Conservation (phyloP, 352 stramenopile species). For the Phytophthora pseudosyringae region DNA sequence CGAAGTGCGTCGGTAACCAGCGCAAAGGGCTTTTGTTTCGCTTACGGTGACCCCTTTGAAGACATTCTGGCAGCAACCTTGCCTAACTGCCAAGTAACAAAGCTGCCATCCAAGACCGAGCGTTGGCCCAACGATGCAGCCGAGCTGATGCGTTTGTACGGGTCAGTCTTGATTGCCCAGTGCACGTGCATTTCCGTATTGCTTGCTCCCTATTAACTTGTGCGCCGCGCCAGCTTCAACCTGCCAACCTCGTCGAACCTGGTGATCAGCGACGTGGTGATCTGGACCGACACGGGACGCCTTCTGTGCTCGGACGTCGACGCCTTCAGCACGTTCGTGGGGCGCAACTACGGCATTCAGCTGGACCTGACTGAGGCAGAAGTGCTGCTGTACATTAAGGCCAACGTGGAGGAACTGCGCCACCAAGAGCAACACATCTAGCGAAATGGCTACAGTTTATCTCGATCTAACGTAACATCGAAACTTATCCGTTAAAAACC, state of each 20-base stretch:
- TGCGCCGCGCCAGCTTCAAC: conserved; percentile 23
- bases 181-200: neutral
- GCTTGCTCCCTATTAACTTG: conserved; percentile 8
- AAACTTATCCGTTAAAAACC: neutral
- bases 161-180: conserved; percentile 31
- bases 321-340: conserved; percentile 66
- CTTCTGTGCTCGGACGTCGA: conserved; percentile 71
- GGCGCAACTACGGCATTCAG: conserved; percentile 68
- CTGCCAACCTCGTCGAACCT: conserved; percentile 49
- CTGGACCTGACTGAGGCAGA: conserved; percentile 71
- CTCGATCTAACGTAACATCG: neutral
- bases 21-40: neutral
- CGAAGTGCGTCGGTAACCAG: neutral
- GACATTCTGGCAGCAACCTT: conserved; percentile 63
- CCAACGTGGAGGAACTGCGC: conserved; percentile 71
- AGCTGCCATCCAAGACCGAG: conserved; percentile 52
- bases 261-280: conserved; percentile 68
- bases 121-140: conserved; percentile 52
- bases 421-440: conserved; percentile 29
- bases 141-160: conserved; percentile 55
- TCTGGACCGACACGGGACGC: conserved; percentile 70
- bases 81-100: conserved; percentile 62
- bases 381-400: conserved; percentile 68
- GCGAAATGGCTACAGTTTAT: neutral
- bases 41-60: conserved; percentile 11